Percentiles rank a stretch among this genome's conserved stretches.
Evolutionary conservation across 106 monocot genomes (phyloP).

Genomic region (Ottelia alismoides): DNA sequence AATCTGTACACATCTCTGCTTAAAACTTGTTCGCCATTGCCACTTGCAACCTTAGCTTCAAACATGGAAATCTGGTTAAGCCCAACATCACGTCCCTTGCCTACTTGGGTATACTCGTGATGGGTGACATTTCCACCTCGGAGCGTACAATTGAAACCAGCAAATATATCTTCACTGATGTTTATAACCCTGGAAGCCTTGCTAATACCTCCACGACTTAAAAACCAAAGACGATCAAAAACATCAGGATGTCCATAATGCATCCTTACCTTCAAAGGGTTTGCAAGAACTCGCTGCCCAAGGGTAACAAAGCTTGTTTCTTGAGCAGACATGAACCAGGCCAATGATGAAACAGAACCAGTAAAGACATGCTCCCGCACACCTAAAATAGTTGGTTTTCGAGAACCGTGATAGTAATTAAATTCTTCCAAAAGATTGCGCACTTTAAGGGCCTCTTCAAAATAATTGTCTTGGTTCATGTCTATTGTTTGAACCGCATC

Average conservation of each 20-base stretch:
- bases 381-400: conserved; percentile 90
- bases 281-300: conserved; percentile 87
- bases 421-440: conserved; percentile 84
- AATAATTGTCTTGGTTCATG: conserved; percentile 25
- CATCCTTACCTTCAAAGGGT: conserved; percentile 92
- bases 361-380: conserved; percentile 89
- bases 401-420: conserved; percentile 36
- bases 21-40: conserved; percentile 60
- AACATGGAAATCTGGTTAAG: conserved; percentile 66
- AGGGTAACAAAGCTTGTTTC: conserved; percentile 94
- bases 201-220: conserved; percentile 65
- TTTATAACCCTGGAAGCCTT: conserved; percentile 75
- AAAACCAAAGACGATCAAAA: conserved; percentile 75
- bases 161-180: conserved; percentile 88
- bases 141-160: conserved; percentile 84
- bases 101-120: conserved; percentile 75
- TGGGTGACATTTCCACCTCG: conserved; percentile 75
- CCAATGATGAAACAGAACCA: conserved; percentile 89
- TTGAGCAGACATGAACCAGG: conserved; percentile 97
- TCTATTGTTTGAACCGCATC: conserved; percentile 23
- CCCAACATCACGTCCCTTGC: conserved; percentile 71
- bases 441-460: conserved; percentile 19
- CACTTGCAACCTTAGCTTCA: conserved; percentile 61
- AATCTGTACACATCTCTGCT: conserved; percentile 57
- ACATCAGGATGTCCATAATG: conserved; percentile 94